Evolutionary conservation across 2,329 filamentous ascomycete species (phyloP).

Genomic region (Penicillium decumbens): DNA sequence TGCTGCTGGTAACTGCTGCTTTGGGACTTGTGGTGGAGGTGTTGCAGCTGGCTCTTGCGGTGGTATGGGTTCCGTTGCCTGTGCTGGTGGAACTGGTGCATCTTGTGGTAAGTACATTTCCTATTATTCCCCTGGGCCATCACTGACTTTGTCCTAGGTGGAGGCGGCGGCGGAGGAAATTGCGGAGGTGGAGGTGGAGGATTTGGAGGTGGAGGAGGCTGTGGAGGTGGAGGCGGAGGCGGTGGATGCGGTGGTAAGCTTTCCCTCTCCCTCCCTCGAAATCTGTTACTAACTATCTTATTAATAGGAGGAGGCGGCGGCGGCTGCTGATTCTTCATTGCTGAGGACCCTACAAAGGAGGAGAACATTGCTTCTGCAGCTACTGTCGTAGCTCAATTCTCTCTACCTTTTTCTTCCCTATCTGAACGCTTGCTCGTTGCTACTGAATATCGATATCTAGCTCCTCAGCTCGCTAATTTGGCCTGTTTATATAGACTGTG

Average conservation of each 20-base stretch:
- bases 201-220: conserved; percentile 21
- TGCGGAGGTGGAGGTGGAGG: conserved; percentile 22
- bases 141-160: conserved; percentile 3
- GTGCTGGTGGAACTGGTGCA: conserved; percentile 23
- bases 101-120: conserved; percentile 32
- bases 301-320: not conserved
- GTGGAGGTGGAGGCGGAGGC: conserved; percentile 6
- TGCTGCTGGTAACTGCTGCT: conserved; percentile 46
- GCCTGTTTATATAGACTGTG: not conserved
- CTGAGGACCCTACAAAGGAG: not conserved
- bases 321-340: not conserved
- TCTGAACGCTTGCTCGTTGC: not conserved
- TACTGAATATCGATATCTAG: not conserved
- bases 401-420: not conserved
- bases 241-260: conserved; percentile 12
- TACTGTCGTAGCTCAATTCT: not conserved
- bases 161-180: conserved; percentile 1
- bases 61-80: conserved; percentile 38
- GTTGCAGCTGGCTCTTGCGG: conserved; percentile 44
- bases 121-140: not conserved
- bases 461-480: not conserved
- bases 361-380: not conserved
- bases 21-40: conserved; percentile 42
- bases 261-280: not conserved
- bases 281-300: not conserved